Base-by-base conservation (phyloP, 805 yeast genomes). In the Candida insectalens region DNA sequence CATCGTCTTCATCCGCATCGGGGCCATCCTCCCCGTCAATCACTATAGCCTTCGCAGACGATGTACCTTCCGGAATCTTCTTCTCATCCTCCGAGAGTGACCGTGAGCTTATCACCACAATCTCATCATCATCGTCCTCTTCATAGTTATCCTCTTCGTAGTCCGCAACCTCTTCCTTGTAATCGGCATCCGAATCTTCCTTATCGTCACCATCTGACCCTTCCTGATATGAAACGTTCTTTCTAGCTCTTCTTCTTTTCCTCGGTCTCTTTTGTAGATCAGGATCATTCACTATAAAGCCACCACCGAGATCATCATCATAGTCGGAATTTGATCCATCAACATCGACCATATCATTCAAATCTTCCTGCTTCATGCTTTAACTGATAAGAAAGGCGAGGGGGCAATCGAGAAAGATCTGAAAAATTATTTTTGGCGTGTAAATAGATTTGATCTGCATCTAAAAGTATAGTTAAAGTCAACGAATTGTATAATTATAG, bases 281-380 rank as follows among this genome's bases (percentile, higher is more conserved):
- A 8, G 62, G 60, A 38, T 65, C 70, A 40, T 61, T 57, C 6
- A 50, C 48, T 3, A 66, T 45, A 40, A 67, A 66, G 14, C 71
- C 72, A 6, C 71, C 73, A n/a, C 42, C 58, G 9, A 13, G 36
- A 12, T 32, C 38, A 29, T 27, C 38, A 8, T 32, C 38, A 4
- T 26, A 18, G 9, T 34, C 41, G 14, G 33, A 30, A 19, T 19
- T 19, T 14, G 23, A 26, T 19, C n/a, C n/a, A n/a, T 29, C 25
- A 10, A n/a, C 29, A 20, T 12, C 33, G 19, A 20, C 30, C 33
- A 12, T 14, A 4, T 17, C 9, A 5, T 30, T 27, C 5, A 27
- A 19, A n/a, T 20, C 13, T 21, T 19, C 34, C 27, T 14, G 27
- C 19, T n/a, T 30, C 34, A 31, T 31, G 12, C n/a, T n/a, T n/a